Base-by-base conservation (phyloP, 306 rosid species). In the Begonia fuchsioides region DNA sequence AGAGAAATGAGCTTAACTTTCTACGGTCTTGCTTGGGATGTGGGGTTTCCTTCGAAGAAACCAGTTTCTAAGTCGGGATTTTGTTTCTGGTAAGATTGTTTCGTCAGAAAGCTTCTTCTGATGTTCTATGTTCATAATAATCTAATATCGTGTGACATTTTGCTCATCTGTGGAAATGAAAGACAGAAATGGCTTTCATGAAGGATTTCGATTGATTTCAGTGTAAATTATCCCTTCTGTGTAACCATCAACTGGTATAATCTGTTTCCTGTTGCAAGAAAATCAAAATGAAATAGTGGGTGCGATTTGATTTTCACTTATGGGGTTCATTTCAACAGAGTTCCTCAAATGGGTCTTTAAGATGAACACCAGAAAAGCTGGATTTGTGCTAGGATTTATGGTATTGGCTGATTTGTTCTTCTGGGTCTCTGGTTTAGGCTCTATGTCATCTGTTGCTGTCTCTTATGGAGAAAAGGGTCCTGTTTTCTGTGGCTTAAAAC, bases 381-480 rank as follows among this genome's bases (percentile, higher is more conserved):
- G 68, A 19, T 48, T 65, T 17, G 44, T 73, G 17, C 47, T 60
- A 13, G 59, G 53, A 46, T 32, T 79, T 54, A 49, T 66, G 49
- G 57, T 77, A 64, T 49, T 87, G 17, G 65, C 82, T 58, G 72
- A 60, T 49, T 56, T 76, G 32, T 66, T 73, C 59, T 41, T 50
- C 40, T 54, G 53, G 43, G 81, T 72, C 49, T 76, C 73, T 14
- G 79, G 95, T 63, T 63, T 88, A 55, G 97, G 97, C 35, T 83
- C 97, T 64, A 81, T 88, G 95, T 76, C 97, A 63, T 69, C 83
- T 66, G 59, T 76, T 65, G 90, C 93, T 14, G 69, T 69, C 16
- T 84, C 97, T 51, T 88, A 78, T 61, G 95, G 97, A 1, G 93
- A 88, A 17, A 78, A 81, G 56, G 87, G 97, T 60, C 57, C 94